Percentiles rank a stretch among this genome's conserved stretches.
phyloP scores from a whole-genome alignment of 306 rosid genomes.

The Castanea mollissima region DNA sequence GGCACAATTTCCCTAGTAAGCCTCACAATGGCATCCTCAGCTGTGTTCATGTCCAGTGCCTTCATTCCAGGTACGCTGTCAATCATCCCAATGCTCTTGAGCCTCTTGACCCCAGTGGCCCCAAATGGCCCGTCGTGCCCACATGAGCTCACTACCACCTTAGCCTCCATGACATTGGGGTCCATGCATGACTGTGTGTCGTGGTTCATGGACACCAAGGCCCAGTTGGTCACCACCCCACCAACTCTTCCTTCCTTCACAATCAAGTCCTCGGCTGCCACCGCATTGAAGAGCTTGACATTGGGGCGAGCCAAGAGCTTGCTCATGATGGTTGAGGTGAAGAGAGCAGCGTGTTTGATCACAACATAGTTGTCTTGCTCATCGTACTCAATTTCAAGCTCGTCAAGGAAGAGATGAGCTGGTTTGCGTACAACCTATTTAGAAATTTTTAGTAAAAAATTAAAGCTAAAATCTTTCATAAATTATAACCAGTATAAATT shows the following conservation, averaged over 20 bases:
- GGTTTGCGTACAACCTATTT: constrained; percentile 67
- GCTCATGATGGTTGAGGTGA: constrained; percentile 96
- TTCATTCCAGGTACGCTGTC: constrained; percentile 89
- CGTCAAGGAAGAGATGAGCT: constrained; percentile 79
- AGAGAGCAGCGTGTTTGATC: constrained; percentile 85
- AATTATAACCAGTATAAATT: too few relatives aligned
- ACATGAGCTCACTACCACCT: constrained; percentile 90
- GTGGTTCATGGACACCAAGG: constrained; percentile 89
- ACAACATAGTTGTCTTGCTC: constrained; percentile 86
- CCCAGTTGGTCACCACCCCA: constrained; percentile 95
- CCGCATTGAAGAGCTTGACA: constrained; percentile 91
- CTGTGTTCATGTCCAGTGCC: constrained; percentile 88
- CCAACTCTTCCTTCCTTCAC: constrained; percentile 79
- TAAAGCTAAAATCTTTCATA: background rate
- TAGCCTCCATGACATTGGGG: constrained; percentile 96
- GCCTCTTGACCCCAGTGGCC: constrained; percentile 89
- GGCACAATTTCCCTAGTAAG: constrained; percentile 89
- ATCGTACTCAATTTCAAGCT: constrained; percentile 65
- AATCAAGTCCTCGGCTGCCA: constrained; percentile 84
- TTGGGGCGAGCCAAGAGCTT: constrained; percentile 73
- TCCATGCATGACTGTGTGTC: constrained; percentile 97
- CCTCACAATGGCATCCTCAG: constrained; percentile 84
- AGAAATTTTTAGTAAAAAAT: background rate
- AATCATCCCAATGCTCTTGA: constrained; percentile 78
- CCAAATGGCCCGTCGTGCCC: constrained; percentile 97